Base-by-base conservation (phyloP, 2,329 filamentous ascomycete species). In the Talaromyces sp. region DNA sequence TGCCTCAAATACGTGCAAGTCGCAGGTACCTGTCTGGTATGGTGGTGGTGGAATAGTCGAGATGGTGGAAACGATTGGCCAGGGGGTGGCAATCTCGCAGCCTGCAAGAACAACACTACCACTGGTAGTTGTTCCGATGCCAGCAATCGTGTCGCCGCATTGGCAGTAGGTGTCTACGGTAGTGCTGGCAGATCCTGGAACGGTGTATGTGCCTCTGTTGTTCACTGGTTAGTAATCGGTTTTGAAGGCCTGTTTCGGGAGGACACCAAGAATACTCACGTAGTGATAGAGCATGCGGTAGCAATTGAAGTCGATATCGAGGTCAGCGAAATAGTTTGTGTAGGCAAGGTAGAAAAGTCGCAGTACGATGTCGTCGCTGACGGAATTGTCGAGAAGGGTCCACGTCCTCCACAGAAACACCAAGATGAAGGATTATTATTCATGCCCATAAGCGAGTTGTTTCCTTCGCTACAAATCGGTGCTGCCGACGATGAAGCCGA, bases 381-480 rank as follows among this genome's bases (percentile, higher is more conserved):
- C 8, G 48, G 24, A 22, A 62, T 56, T 22, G 60, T 56, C 5
- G 45, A 56, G 33, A 39, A 62, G 8, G 60, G 47, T 4, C 60
- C 47, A 41, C 47, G 60, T 24, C 60, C 45, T 19, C 31, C 60
- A 19, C 60, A 62, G 60, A 62, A 62, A 56, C 60, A 62, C 60
- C 47, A 54, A 27, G 60, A 54, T 16, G 50, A 8, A 35, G 50
- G 50, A 27, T 61, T 35, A 61, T 61, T 61, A 37, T 61, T 61
- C 22, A 61, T 10, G 7, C 59, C 59, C 59, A 61, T 61, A 6
- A 61, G 43, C 8, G 39, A 27, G 10, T 61, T 61, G 41, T 47
- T 61, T 48, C 59, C 59, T 11, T 50, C 59, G 11, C 22, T 45
- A 47, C 59, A 61, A 4, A 50, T 61, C 8, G 59, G 59, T 31